Base-by-base conservation (phyloP, 2,329 filamentous ascomycete species). In the Neoscytalidium dimidiatum region DNA sequence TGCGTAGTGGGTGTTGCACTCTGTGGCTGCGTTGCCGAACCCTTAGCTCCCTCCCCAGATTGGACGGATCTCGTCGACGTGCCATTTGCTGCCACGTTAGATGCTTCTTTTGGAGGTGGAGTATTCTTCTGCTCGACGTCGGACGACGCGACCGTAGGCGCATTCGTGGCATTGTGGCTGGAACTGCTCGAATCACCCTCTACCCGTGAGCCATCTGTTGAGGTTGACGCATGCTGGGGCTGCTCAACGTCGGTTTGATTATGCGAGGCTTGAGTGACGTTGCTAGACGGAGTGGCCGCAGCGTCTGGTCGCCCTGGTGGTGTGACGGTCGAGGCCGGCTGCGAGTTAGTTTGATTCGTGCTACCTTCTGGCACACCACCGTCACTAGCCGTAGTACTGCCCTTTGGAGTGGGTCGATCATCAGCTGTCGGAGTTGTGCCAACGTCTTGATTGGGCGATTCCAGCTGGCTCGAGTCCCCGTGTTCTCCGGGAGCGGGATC, bases 1-100 rank as follows among this genome's bases (percentile, higher is more conserved):
- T 99, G 95, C 0, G 96, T 95, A 0, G 94, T 93, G 2, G 94
- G 94, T 0, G 88, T 86, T 1, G 90, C 78, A 1, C 84, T 43
- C 33, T 71, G 69, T 28, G 65, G 33, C 53, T 69, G 69, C 9
- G 63, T 64, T n/a, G 53, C 21, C 29, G 63, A 48, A 11, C 17
- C 14, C 48, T 53, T 63, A 7, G 26, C 13, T n/a, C 48, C 49
- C 8, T 63, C 61, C 4, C 61, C 61, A 28, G 61, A 53, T 41
- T 43, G 48, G 33, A 33, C 13, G 9, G 66, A 21, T 64, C 67
- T 74, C 4, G 63, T 58, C 4, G 67, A 62, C 19, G 68, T 19
- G 29, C 33, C 61, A 3, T 58, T 66, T 7, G 69, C 48, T 53
- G 70, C 51, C 3, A 65, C 56, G 21, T 66, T 66, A 26, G 58